Conservation (phyloP, 208 protist species). For the Leishmania arabica region DNA sequence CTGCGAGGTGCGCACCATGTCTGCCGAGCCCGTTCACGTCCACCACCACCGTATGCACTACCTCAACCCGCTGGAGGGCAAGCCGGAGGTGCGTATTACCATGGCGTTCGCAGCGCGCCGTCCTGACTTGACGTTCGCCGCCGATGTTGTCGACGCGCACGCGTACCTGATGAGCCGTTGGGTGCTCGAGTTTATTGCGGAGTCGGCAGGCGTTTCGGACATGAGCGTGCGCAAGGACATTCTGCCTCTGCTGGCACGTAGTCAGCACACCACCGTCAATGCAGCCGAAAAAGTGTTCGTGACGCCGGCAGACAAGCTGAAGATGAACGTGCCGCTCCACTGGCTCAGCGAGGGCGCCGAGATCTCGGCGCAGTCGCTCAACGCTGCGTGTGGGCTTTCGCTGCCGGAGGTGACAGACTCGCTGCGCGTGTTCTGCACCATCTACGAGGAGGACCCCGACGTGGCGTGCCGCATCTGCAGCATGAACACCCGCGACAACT, state of each 20-base stretch:
- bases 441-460: conserved; percentile 67
- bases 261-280: conserved; percentile 76
- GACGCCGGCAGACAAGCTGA: conserved; percentile 59
- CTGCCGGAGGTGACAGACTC: conserved; percentile 62
- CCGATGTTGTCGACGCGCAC: conserved; percentile 70
- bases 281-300: conserved; percentile 39
- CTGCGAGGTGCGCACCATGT: neutral
- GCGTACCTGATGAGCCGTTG: conserved; percentile 76
- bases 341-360: conserved; percentile 54
- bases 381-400: conserved; percentile 36
- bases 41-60: conserved; percentile 71
- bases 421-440: conserved; percentile 75
- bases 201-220: conserved; percentile 43
- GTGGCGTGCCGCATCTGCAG: conserved; percentile 49
- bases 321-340: conserved; percentile 59
- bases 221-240: conserved; percentile 37
- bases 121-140: conserved; percentile 67
- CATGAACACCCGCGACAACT: conserved; percentile 73
- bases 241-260: conserved; percentile 66
- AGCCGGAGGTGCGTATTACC: conserved; percentile 53
- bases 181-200: conserved; percentile 74
- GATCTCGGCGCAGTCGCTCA: conserved; percentile 54
- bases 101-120: conserved; percentile 69
- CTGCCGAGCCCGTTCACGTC: conserved; percentile 11
- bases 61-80: conserved; percentile 55